Conservation (phyloP, 805 yeast species). For the Cyberlindnera mrakii region DNA sequence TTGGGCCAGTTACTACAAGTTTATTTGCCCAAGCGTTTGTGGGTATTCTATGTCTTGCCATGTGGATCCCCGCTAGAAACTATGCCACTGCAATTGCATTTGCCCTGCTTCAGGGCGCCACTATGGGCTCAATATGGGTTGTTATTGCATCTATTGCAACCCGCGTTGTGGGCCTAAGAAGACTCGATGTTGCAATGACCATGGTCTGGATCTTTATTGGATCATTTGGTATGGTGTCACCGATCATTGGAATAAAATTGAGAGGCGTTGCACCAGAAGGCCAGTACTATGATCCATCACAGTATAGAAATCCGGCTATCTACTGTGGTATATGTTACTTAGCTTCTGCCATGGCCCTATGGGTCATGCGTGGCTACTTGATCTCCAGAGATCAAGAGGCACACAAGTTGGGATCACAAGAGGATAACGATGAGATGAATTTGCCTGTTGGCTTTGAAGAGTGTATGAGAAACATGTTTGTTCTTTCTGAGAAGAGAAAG, state of each 20-base stretch:
- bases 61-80: conserved; percentile 55
- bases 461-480: conserved; percentile 6
- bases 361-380: conserved; percentile 49
- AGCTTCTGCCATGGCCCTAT: conserved; percentile 36
- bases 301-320: conserved; percentile 47
- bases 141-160: conserved; percentile 46
- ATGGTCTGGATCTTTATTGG: conserved; percentile 52
- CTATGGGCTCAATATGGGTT: conserved; percentile 61
- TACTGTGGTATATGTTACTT: conserved; percentile 52
- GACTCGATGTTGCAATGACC: conserved; percentile 42
- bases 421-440: conserved; percentile 24
- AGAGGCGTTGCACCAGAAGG: conserved; percentile 28
- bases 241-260: conserved; percentile 52
- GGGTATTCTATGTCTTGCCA: conserved; percentile 36
- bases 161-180: conserved; percentile 46
- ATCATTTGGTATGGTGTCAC: conserved; percentile 44
- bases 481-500: conserved; percentile 8
- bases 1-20: conserved; percentile 50
- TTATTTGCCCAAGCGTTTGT: conserved; percentile 33
- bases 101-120: conserved; percentile 45
- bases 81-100: conserved; percentile 49
- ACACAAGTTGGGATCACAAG: conserved; percentile 17
- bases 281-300: conserved; percentile 32
- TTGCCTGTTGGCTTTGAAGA: conserved; percentile 9
- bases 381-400: conserved; percentile 40